Conservation (phyloP, 1,284 basidiomycete species). For the Sanghuangporus weigelae region DNA sequence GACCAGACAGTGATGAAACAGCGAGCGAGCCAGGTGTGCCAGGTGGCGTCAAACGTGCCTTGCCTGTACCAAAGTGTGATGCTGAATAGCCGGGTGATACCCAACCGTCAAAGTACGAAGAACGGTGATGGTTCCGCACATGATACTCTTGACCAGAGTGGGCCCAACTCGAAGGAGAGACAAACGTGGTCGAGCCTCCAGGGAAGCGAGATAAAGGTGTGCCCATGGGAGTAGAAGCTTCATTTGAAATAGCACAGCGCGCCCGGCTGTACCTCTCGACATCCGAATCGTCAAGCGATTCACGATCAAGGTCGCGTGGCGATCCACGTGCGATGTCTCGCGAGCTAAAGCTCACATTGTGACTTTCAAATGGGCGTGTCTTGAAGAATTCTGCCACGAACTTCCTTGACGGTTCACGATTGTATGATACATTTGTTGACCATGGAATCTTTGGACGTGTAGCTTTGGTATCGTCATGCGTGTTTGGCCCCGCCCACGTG, state of each 20-base stretch:
- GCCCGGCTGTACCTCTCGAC: not conserved
- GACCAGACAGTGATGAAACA: conserved; percentile 1
- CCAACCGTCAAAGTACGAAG: conserved; percentile 38
- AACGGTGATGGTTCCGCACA: conserved; percentile 40
- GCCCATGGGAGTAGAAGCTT: conserved; percentile 13
- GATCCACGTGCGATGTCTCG: conserved; percentile 5
- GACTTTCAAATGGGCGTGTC: conserved; percentile 4
- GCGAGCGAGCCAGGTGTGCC: conserved; percentile 8
- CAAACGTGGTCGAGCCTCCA: conserved; percentile 25
- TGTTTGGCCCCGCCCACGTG: conserved; percentile 13
- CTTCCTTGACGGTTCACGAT: not conserved
- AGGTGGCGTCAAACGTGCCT: conserved; percentile 17
- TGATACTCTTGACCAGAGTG: conserved; percentile 14
- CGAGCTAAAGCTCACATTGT: conserved; percentile 4
- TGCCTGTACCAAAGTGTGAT: conserved; percentile 21
- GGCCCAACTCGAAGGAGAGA: conserved; percentile 23
- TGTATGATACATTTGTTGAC: not conserved
- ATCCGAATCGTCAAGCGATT: not conserved
- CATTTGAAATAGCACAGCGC: not conserved
- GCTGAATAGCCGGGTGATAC: not conserved
- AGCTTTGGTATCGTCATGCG: not conserved
- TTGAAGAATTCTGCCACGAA: not conserved
- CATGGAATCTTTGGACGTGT: not conserved
- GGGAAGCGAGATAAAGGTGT: conserved; percentile 27
- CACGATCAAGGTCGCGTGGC: conserved; percentile 5